Evolutionary conservation across 108 stramenopile species (phyloP).

Genomic region (Nitzschia inconspicua): DNA sequence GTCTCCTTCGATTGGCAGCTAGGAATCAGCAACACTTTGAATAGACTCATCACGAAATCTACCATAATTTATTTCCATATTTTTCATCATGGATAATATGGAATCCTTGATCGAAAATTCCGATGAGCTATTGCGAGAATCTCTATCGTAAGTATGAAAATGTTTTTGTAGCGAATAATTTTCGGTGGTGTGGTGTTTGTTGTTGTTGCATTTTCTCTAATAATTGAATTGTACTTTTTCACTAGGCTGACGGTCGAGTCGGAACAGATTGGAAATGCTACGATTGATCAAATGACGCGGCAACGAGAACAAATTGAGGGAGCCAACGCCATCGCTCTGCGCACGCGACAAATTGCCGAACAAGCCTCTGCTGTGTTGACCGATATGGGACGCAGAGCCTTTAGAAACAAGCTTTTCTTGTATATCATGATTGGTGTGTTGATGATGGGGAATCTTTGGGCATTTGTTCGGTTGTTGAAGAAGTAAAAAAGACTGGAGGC

Average conservation of each 20-base stretch:
- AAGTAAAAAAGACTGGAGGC: too few relatives aligned
- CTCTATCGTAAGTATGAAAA: conserved; percentile 46
- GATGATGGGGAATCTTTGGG: conserved; percentile 49
- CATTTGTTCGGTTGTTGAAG: conserved; percentile 22
- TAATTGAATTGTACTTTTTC: not conserved
- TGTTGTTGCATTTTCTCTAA: not conserved
- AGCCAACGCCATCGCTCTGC: conserved; percentile 39
- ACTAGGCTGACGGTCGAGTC: conserved; percentile 54
- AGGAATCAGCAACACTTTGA: too few relatives aligned
- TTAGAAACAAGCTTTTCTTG: conserved; percentile 58
- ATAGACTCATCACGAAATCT: too few relatives aligned
- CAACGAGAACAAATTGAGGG: conserved; percentile 78
- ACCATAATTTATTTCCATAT: too few relatives aligned
- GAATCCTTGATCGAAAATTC: conserved; percentile 55
- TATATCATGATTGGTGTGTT: conserved; percentile 59
- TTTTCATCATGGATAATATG: conserved; percentile 38
- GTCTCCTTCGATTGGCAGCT: too few relatives aligned
- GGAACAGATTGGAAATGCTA: conserved; percentile 65
- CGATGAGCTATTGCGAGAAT: conserved; percentile 69
- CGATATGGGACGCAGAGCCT: conserved; percentile 45
- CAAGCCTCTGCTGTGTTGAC: conserved; percentile 63
- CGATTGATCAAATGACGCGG: conserved; percentile 59
- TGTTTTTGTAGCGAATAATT: not conserved
- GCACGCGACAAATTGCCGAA: conserved; percentile 38
- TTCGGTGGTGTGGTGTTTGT: not conserved